Base-by-base conservation (phyloP, 768 basidiomycete species). In the Trametes villosa region DNA sequence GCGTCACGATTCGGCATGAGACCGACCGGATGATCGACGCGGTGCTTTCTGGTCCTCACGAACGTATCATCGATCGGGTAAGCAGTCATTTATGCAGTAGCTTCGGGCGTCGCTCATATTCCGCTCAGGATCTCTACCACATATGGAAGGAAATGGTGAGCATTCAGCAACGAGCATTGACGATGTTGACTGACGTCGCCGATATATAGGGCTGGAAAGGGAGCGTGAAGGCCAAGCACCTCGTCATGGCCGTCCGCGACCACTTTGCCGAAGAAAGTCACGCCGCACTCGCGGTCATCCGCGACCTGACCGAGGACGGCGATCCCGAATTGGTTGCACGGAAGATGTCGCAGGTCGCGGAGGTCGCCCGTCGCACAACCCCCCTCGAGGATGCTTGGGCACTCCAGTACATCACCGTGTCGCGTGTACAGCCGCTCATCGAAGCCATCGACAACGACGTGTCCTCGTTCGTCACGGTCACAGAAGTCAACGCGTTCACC, bases 141-240 rank as follows among this genome's bases (percentile, higher is more conserved):
- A 71, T 84, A 2, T 84, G 83, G 83, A 81, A 79, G 67, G 79
- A 81, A 22, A 83, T 83, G 81, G 83, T 81, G 22, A 5, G 74
- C 47, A 0, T 17, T n/a, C 18, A 20, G 6, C n/a, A 22, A 9
- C 9, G 17, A 3, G 4, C 24, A 24, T 29, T 27, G 4, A 46
- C 9, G 27, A 5, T 20, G 27, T 29, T 30, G 27, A n/a, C 27
- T 22, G 20, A 44, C 17, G 27, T 31, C 15, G n/a, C 9, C 24
- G 1, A 7, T 33, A 1, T 1, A 20, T 22, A 59, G 58, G 31
- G 44, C 4, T 59, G 58, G 58, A 41, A 49, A 9, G 50, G 58
- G 3, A 53, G 17, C 34, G 58, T 59, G 6, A 59, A 59, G 34
- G 58, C 58, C 18, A 70, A 75, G 1, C 79, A 80, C 57, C 83